Base-by-base conservation (phyloP, 2,329 filamentous ascomycete species). In the Acrocalymma vagum region DNA sequence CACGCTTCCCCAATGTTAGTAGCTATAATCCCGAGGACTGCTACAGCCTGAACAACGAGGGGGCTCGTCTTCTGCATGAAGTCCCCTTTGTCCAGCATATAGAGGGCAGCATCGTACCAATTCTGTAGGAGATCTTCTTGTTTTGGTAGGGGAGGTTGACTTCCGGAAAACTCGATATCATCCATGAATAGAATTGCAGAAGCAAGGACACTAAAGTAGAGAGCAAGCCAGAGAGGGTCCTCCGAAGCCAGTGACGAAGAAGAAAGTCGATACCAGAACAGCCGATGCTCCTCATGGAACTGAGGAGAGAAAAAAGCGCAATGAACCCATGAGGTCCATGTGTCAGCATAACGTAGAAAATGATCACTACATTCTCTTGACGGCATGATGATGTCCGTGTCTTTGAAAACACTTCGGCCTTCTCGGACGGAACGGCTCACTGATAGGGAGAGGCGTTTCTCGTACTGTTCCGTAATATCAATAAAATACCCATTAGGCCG, bases 321-420 rank as follows among this genome's bases (percentile, higher is more conserved):
- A 32, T 50, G 42, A 7, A 50, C 37, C 42, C 46, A 50, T 10
- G 43, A 50, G 2, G 42, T 46, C 47, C 47, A 50, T 8, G 27
- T 30, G 3, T 45, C 34, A 6, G 42, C 42, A n/a, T 43, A 45
- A 6, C 38, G 25, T 9, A 50, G 13, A 14, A 50, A 39, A 4
- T 9, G 6, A 14, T 35, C 6, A 32, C 47, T 50, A 17, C 47
- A 46, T 8, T 34, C 16, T 25, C 28, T 29, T 15, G 35, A 29
- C 11, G 47, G 47, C 22, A 44, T 9, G 4, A 14, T 24, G 13
- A 44, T 42, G 21, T 50, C 38, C 10, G 17, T 25, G 4, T 31
- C 23, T 8, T 22, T 32, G 8, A 38, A 22, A n/a, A 50, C 47
- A 21, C 18, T 38, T 25, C 47, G 36, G 8, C 29, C 22, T 24